phyloP scores from a whole-genome alignment of 306 rosid genomes.

The Crotalaria pallida region DNA sequence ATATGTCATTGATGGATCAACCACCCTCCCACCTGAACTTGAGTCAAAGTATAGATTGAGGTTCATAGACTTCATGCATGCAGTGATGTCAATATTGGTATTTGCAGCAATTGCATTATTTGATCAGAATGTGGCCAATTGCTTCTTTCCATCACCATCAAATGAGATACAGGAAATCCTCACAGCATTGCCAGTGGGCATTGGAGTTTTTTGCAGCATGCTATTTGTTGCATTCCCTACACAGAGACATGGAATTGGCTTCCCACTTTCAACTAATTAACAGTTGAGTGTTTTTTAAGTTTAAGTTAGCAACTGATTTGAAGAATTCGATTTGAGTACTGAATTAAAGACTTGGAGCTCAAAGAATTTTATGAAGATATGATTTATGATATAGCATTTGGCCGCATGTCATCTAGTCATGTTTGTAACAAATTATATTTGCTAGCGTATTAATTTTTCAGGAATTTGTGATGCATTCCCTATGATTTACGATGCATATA shows the following conservation, averaged over 20 bases:
- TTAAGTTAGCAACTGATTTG: neutral
- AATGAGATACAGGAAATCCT: slow-evolving; percentile 37
- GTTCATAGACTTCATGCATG: slow-evolving; percentile 52
- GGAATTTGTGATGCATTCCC: too few species aligned
- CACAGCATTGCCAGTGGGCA: slow-evolving; percentile 46
- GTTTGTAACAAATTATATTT: too few species aligned
- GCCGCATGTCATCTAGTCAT: too few species aligned
- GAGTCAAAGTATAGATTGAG: slow-evolving; percentile 32
- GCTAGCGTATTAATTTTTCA: too few species aligned
- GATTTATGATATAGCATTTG: too few species aligned
- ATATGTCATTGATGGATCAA: slow-evolving; percentile 63
- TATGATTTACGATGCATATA: too few species aligned
- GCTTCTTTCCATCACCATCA: slow-evolving; percentile 55
- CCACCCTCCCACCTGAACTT: slow-evolving; percentile 22
- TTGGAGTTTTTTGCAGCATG: slow-evolving; percentile 49
- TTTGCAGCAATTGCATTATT: slow-evolving; percentile 59
- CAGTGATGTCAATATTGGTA: slow-evolving; percentile 49
- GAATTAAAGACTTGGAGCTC: too few species aligned
- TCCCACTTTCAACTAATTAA: slow-evolving; percentile 35
- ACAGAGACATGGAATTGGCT: slow-evolving; percentile 68
- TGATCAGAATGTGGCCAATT: slow-evolving; percentile 51
- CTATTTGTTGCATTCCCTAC: slow-evolving; percentile 56
- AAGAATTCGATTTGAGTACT: neutral
- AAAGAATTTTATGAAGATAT: too few species aligned
- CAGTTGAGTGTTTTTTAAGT: neutral